These are phyloP conservation scores for Centaurea solstitialis DNA, from an alignment of 129 eudicot species.

Conservation along the genomic window DNA sequence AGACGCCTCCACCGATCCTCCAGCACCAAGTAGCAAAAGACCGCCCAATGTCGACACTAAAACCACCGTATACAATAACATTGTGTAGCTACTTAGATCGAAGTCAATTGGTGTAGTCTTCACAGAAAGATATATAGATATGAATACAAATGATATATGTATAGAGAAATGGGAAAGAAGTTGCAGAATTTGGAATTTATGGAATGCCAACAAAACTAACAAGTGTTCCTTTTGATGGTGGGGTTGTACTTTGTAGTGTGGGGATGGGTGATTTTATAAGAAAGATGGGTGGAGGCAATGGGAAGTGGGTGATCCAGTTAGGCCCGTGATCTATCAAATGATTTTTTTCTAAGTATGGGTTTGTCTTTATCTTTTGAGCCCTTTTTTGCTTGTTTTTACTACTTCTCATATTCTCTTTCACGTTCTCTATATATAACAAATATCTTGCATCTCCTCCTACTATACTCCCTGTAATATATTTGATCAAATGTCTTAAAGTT, in stretches of 20 bases:
- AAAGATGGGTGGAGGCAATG: conserved; percentile 33
- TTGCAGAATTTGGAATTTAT: conserved; percentile 5
- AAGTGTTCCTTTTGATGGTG: conserved; percentile 2
- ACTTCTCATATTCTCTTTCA: conserved; percentile 26
- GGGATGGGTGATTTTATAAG: conserved; percentile 17
- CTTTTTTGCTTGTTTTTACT: conserved; percentile 23
- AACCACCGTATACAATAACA: conserved; percentile 21
- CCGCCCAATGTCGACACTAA: conserved; percentile 24
- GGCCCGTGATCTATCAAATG: conserved; percentile 26
- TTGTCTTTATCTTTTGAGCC: conserved; percentile 22
- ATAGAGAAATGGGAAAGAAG: conserved; percentile 7
- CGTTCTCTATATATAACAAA: conserved; percentile 14
- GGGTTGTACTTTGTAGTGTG: background rate
- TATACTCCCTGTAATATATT: background rate
- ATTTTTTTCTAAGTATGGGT: background rate
- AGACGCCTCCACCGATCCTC: conserved; percentile 36
- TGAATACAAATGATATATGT: conserved; percentile 6
- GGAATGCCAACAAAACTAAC: background rate
- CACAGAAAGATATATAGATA: background rate
- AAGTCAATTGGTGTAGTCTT: background rate
- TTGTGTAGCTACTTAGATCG: background rate
- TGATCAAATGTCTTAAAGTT: background rate
- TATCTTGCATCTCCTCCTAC: background rate
- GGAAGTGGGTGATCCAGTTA: conserved; percentile 30
- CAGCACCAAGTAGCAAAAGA: conserved; percentile 22